phyloP scores from a whole-genome alignment of 2,329 filamentous ascomycete species.

The Laburnicola sp. region DNA sequence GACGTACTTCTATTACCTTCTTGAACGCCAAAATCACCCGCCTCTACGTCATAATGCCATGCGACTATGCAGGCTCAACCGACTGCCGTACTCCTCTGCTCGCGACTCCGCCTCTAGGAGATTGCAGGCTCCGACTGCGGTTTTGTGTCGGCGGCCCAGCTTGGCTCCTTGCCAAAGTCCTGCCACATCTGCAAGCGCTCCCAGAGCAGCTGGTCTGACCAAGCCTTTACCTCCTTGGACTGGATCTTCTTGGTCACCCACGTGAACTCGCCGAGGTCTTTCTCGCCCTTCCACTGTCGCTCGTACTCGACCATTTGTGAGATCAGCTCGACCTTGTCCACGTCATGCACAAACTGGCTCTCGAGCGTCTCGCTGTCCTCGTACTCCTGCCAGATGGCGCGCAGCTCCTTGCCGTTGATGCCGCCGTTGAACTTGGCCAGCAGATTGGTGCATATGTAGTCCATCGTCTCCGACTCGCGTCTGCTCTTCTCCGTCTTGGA shows the following conservation, averaged over 20 bases:
- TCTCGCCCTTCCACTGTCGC: constrained; percentile 63
- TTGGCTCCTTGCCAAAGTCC: constrained; percentile 38
- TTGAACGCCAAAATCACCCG: constrained; percentile 4
- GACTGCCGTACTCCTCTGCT: not conserved
- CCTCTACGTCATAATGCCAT: not conserved
- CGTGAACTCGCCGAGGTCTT: constrained; percentile 85
- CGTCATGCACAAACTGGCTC: constrained; percentile 88
- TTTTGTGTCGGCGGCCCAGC: constrained; percentile 32
- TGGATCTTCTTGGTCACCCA: constrained; percentile 74
- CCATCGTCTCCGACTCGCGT: constrained; percentile 87
- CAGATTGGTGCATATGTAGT: constrained; percentile 76
- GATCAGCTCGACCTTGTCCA: constrained; percentile 95
- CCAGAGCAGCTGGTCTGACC: constrained; percentile 74
- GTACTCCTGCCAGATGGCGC: constrained; percentile 90
- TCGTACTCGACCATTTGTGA: constrained; percentile 98
- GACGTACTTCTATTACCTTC: constrained; percentile 9
- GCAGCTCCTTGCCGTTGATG: constrained; percentile 68
- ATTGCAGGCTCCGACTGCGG: constrained; percentile 18
- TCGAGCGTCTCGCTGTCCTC: constrained; percentile 84
- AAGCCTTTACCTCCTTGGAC: constrained; percentile 76
- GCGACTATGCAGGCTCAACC: not conserved
- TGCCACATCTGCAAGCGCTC: constrained; percentile 78
- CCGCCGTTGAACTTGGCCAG: constrained; percentile 77
- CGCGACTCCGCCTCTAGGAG: not conserved
- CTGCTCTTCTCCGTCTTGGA: constrained; percentile 85